Conservation (phyloP, 768 basidiomycete genomes). For the Clitopilus hobsonii region DNA sequence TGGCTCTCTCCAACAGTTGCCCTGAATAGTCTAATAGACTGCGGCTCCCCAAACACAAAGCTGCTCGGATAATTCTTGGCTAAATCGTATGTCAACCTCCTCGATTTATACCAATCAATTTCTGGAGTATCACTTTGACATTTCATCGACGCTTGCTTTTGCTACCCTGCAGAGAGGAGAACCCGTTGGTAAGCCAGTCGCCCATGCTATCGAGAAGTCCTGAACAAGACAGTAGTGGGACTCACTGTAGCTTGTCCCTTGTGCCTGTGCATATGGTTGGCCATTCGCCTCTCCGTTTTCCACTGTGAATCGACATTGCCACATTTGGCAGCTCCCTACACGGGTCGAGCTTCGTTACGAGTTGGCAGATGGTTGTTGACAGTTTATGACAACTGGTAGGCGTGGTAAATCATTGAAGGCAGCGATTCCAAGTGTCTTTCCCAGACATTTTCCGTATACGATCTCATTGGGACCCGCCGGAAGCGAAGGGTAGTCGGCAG, state of each 20-base stretch:
- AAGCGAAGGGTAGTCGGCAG: not conserved
- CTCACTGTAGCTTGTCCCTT: not conserved
- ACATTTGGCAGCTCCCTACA: not conserved
- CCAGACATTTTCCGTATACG: not conserved
- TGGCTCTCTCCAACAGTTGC: not conserved
- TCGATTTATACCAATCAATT: not conserved
- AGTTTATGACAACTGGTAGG: not conserved
- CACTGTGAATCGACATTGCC: not conserved
- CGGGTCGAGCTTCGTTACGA: not conserved
- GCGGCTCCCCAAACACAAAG: not conserved
- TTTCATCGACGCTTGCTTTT: not conserved
- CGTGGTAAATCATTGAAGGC: not conserved
- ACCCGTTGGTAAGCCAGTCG: no score
- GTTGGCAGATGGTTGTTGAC: conserved; percentile 1
- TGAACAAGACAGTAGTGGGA: not conserved
- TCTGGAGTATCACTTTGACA: not conserved
- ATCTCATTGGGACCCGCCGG: not conserved
- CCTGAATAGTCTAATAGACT: not conserved
- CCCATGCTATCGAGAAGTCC: no score
- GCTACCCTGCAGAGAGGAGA: no score
- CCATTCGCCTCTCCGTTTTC: not conserved
- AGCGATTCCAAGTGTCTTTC: not conserved
- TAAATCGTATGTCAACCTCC: not conserved
- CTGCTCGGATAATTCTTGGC: not conserved
- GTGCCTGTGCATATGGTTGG: conserved; percentile 10